Conservation (phyloP, 257 asterid species). For the Solanum paucissectum region DNA sequence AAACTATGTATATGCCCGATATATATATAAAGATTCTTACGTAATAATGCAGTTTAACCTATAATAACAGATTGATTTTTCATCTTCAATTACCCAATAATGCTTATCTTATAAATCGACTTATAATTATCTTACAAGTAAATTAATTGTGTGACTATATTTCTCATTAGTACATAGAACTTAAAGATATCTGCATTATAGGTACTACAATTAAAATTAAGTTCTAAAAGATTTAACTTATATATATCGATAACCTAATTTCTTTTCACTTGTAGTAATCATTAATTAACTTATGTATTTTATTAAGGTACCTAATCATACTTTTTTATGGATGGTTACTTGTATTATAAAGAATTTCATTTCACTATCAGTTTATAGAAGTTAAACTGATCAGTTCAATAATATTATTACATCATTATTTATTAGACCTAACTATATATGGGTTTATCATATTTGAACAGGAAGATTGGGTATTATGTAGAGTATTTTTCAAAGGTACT, state of each 20-base stretch:
- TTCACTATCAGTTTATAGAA: background rate
- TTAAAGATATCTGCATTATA: background rate
- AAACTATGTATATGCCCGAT: background rate
- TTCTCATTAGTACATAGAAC: background rate
- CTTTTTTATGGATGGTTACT: background rate
- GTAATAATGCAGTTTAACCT: background rate
- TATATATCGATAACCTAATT: background rate
- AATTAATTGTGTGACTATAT: background rate
- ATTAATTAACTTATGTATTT: background rate
- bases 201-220: background rate
- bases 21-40: background rate
- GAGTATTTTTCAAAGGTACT: slow-evolving; percentile 55
- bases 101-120: background rate
- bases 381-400: background rate
- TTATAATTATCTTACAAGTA: background rate
- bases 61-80: background rate
- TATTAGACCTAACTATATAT: background rate
- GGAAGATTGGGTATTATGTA: slow-evolving; percentile 87
- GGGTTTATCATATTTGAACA: slow-evolving; percentile 5
- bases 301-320: background rate
- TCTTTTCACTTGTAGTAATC: background rate
- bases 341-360: background rate
- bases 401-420: background rate
- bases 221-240: background rate
- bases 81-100: background rate